Conservation (phyloP, 2,329 filamentous ascomycete species). For the Hypoxylon sp. region DNA sequence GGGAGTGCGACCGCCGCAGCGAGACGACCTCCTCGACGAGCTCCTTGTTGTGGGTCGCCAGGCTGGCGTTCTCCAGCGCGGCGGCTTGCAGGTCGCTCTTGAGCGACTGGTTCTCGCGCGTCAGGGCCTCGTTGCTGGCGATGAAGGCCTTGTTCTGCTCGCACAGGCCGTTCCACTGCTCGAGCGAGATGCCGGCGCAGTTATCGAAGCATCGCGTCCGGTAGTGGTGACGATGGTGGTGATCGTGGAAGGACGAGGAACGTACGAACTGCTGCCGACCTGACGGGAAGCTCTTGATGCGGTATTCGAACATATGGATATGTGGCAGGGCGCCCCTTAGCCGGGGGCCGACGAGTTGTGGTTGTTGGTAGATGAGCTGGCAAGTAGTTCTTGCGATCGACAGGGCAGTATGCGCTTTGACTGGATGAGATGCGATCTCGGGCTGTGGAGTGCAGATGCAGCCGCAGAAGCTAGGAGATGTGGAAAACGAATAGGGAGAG, state of each 20-base stretch:
- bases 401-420: constrained; percentile 26
- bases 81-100: constrained; percentile 39
- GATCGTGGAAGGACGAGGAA: constrained; percentile 45
- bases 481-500: constrained; percentile 43
- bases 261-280: constrained; percentile 41
- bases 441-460: constrained; percentile 39
- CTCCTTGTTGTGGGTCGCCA: constrained; percentile 29
- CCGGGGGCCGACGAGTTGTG: constrained; percentile 18
- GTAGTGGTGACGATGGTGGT: constrained; percentile 35
- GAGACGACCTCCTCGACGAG: constrained; percentile 36
- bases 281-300: constrained; percentile 29
- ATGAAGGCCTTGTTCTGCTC: constrained; percentile 39
- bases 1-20: constrained; percentile 26
- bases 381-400: constrained; percentile 27
- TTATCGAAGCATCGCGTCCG: constrained; percentile 44
- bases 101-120: constrained; percentile 43
- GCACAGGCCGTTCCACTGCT: constrained; percentile 44
- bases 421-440: constrained; percentile 32
- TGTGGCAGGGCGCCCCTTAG: constrained; percentile 35
- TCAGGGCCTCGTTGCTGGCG: constrained; percentile 32
- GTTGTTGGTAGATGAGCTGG: neutral
- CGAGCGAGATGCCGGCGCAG: constrained; percentile 46
- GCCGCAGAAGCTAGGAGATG: constrained; percentile 44
- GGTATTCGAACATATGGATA: constrained; percentile 42
- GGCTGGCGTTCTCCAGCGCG: constrained; percentile 36